A percentile compares a stretch with the other conserved stretches of the same genome.
Evolutionary conservation across 2,329 filamentous ascomycete genomes (phyloP).

Genomic region (Lachnellula occidentalis): DNA sequence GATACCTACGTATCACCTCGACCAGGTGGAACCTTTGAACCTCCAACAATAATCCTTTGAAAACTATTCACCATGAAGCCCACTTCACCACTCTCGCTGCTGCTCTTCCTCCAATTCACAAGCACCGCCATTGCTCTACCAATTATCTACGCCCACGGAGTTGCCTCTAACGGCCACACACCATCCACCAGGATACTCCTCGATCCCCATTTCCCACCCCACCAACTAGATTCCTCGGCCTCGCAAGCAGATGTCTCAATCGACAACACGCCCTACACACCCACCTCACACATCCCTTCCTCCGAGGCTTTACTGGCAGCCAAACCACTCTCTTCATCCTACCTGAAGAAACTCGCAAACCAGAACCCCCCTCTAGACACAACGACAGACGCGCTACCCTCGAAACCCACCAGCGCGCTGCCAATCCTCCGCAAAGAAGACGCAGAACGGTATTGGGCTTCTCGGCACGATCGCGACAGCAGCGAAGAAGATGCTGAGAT

Average conservation of each 20-base stretch:
- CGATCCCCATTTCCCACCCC: conserved; percentile 24
- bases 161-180: conserved; percentile 10
- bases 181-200: conserved; percentile 11
- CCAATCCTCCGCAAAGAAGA: conserved; percentile 21
- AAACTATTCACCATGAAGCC: conserved; percentile 20
- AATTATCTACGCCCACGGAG: conserved; percentile 7
- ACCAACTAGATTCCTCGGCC: conserved; percentile 16
- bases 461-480: not conserved
- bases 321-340: conserved; percentile 19
- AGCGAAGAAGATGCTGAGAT: not conserved
- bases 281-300: conserved; percentile 15
- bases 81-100: conserved; percentile 22
- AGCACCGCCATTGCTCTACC: conserved; percentile 12
- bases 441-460: conserved; percentile 20
- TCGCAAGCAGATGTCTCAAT: conserved; percentile 11
- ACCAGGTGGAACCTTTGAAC: not conserved
- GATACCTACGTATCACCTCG: not conserved
- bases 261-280: conserved; percentile 24
- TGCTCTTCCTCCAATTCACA: conserved; percentile 23
- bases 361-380: conserved; percentile 5
- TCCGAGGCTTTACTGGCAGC: conserved; percentile 20
- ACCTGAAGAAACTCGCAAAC: conserved; percentile 19
- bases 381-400: conserved; percentile 3
- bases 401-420: conserved; percentile 23
- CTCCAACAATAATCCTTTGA: not conserved